A percentile compares a stretch with the other conserved stretches of the same genome.
These are phyloP conservation scores for Pisolithus sp. DNA, from an alignment of 768 basidiomycete genomes.

Conservation along the genomic window DNA sequence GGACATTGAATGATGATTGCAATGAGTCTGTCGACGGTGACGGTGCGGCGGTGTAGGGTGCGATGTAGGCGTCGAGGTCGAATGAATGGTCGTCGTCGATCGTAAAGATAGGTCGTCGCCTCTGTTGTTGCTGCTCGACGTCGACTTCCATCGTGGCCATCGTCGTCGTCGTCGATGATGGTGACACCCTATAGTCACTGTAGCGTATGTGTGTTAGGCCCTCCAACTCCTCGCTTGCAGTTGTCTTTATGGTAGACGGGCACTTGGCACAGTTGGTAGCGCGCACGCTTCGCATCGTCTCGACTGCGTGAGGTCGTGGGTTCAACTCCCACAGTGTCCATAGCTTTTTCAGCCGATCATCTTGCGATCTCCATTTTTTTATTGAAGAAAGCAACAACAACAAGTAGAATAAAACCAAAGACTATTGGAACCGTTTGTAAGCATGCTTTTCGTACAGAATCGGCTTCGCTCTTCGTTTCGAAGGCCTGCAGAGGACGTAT, in stretches of 20 bases:
- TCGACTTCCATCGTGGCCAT: too few relatives aligned
- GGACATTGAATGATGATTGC: conserved; percentile 63
- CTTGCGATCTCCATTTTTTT: too few relatives aligned
- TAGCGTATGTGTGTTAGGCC: too few relatives aligned
- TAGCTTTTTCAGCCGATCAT: not conserved
- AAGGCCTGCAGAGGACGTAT: conserved; percentile 11
- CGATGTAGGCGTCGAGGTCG: conserved; percentile 76
- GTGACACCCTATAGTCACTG: too few relatives aligned
- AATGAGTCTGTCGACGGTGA: conserved; percentile 67
- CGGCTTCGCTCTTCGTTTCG: conserved; percentile 35
- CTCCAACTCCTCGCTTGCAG: too few relatives aligned
- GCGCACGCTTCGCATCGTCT: conserved; percentile 26
- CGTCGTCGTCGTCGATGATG: too few relatives aligned
- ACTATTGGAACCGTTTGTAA: conserved; percentile 63
- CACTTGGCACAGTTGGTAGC: conserved; percentile 31
- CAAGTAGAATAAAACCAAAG: too few relatives aligned
- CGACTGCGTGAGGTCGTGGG: conserved; percentile 29
- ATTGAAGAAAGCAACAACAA: too few relatives aligned
- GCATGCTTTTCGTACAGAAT: conserved; percentile 76
- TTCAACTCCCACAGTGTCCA: conserved; percentile 30
- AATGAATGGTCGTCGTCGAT: conserved; percentile 82
- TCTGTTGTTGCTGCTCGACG: too few relatives aligned
- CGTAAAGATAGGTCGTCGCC: conserved; percentile 28
- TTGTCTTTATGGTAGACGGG: conserved; percentile 2
- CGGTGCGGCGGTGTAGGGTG: conserved; percentile 71